A percentile compares a stretch with the other conserved stretches of the same genome.
phyloP scores from a whole-genome alignment of 768 basidiomycete species.

The Filobasidium wieringae region DNA sequence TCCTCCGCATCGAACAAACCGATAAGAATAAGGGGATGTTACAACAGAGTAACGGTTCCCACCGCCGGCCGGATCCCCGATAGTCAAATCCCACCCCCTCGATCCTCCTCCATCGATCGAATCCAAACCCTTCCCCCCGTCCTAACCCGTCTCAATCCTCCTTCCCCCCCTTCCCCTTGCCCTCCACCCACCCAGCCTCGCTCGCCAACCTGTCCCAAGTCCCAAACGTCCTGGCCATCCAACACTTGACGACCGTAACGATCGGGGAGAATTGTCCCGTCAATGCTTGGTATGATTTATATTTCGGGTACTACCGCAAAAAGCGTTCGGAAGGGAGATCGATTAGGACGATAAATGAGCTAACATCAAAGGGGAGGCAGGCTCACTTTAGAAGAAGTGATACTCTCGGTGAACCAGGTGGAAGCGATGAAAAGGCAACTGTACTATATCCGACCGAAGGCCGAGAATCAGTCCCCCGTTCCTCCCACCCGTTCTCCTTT shows the following conservation, averaged over 20 bases:
- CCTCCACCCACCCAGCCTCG: not conserved
- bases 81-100: too few relatives aligned
- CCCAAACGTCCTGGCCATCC: not conserved
- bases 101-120: too few relatives aligned
- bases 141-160: too few relatives aligned
- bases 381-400: slow-evolving; percentile 53
- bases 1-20: too few relatives aligned
- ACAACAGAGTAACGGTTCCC: too few relatives aligned
- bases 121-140: too few relatives aligned
- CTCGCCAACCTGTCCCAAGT: not conserved
- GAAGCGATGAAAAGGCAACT: slow-evolving; percentile 58
- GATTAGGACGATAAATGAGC: not conserved
- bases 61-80: too few relatives aligned
- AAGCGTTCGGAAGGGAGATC: too few relatives aligned
- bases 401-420: slow-evolving; percentile 67
- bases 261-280: slow-evolving; percentile 67
- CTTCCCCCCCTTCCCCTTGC: too few relatives aligned
- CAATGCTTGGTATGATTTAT: slow-evolving; percentile 59
- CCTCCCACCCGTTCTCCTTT: slow-evolving; percentile 3
- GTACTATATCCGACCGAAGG: slow-evolving; percentile 46
- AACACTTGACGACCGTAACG: slow-evolving; percentile 42
- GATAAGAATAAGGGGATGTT: too few relatives aligned
- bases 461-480: slow-evolving; percentile 13
- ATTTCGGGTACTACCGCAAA: slow-evolving; percentile 38
- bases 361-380: slow-evolving; percentile 44